Evolutionary conservation across 2,329 filamentous ascomycete genomes (phyloP), one percentile per base, ranked within the genome.

Genomic region (Aureobasidium sp.): DNA sequence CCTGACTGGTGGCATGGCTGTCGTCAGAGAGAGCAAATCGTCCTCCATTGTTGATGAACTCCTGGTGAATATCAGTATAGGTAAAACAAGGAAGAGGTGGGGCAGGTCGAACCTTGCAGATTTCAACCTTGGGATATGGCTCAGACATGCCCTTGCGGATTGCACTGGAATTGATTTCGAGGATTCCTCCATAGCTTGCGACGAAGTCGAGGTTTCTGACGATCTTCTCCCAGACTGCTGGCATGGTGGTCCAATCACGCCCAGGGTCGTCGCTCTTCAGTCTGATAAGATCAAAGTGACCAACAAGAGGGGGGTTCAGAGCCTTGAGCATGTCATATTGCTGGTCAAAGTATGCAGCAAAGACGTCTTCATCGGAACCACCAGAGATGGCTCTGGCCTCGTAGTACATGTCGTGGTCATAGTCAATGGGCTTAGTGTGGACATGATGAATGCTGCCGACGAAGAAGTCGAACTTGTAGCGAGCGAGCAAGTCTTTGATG

Each of bases 361-460:
- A 93, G 24, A 97, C 78, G n/a, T 73, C 74, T 73, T 91, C 85
- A 70, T 96, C 90, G 0, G 80, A 82, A 1, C 83, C 85, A 58
- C 77, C 85, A 62, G 80, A 78, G 17, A 72, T 66, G 5, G 78
- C 74, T 47, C 85, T 77, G n/a, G 89, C 89, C 17, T 77, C 73
- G 22, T 79, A 77, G 71, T 94, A 97, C 71, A 82, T 81, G 0
- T 78, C 76, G 6, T 74, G 75, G 75, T 95, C 88, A 72, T 89
- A 96, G 78, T 99, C 94, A 70, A 99, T 96, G 7, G 94, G 92
- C 47, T 93, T 80, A 17, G 86, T 86, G 70, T 90, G 85, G 8
- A 92, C 89, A 74, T 99, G 94, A 76, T 99, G 94, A 53, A 97
- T 82, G 1, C 90, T 95, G 62, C 94, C 94, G 70, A 99, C 82